phyloP scores from a whole-genome alignment of 805 yeast species.

The Saturnispora gosingensis region DNA sequence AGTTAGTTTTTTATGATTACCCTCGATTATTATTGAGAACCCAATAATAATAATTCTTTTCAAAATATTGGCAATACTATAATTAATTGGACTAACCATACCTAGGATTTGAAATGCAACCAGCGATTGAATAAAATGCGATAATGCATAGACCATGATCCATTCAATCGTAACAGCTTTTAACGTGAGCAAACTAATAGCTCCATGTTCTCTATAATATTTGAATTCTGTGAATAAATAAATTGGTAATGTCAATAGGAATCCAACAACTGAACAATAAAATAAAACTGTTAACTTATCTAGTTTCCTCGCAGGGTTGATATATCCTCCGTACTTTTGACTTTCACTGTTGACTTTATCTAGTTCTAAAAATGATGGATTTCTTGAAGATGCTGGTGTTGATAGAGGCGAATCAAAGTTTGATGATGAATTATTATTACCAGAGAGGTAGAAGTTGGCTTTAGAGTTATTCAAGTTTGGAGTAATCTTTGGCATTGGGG shows the following conservation, averaged over 20 bases:
- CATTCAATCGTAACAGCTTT: conserved; percentile 25
- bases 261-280: conserved; percentile 66
- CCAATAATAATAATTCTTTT: conserved; percentile 65
- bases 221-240: conserved; percentile 48
- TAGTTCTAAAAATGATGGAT: conserved; percentile 3
- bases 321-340: conserved; percentile 18
- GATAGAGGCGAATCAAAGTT: conserved; percentile 3
- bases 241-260: conserved; percentile 55
- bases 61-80: conserved; percentile 69
- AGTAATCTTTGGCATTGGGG: conserved; percentile 21
- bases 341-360: not conserved
- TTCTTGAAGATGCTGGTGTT: conserved; percentile 7
- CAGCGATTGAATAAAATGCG: conserved; percentile 66
- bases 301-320: conserved; percentile 31
- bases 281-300: conserved; percentile 66
- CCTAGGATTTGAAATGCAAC: conserved; percentile 73
- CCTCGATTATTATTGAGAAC: conserved; percentile 59
- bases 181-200: conserved; percentile 26
- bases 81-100: conserved; percentile 61
- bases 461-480: not conserved
- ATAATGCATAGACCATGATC: conserved; percentile 51
- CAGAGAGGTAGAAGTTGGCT: conserved; percentile 10
- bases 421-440: conserved; percentile 15
- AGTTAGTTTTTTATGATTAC: conserved; percentile 28
- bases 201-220: conserved; percentile 17